These are phyloP conservation scores for Circinella minor DNA, from an alignment of 371 early-diverging fungal species.

Conservation along the genomic window DNA sequence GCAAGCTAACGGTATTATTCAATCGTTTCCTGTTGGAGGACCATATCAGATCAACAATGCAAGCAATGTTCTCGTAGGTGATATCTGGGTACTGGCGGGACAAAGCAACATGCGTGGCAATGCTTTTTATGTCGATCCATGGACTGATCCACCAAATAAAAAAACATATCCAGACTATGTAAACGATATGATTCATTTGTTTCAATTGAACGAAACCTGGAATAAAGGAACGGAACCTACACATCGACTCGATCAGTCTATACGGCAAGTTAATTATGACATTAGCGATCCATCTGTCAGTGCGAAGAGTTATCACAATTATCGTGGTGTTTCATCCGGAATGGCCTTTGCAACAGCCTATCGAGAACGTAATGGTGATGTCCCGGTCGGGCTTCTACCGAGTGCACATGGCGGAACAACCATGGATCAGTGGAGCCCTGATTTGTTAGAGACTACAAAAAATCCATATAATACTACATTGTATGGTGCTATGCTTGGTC, in stretches of 20 bases:
- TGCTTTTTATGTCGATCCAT: conserved; percentile 27
- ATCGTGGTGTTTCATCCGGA: conserved; percentile 39
- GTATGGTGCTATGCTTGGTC: conserved; percentile 44
- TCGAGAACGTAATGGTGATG: conserved; percentile 9
- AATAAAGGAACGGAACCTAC: conserved; percentile 31
- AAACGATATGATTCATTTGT: conserved; percentile 26
- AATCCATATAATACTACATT: conserved; percentile 24
- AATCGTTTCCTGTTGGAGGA: conserved; percentile 30
- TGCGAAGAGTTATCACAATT: conserved; percentile 19
- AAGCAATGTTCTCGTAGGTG: conserved; percentile 39
- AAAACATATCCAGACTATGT: neutral
- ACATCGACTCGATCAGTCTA: conserved; percentile 30
- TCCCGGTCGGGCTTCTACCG: conserved; percentile 46
- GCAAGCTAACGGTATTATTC: conserved; percentile 10
- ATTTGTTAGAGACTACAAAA: conserved; percentile 1
- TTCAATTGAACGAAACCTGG: conserved; percentile 41
- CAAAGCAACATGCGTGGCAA: conserved; percentile 57
- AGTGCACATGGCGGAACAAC: conserved; percentile 46
- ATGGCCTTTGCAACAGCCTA: conserved; percentile 34
- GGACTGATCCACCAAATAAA: neutral
- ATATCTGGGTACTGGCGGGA: conserved; percentile 52
- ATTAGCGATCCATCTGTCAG: conserved; percentile 44
- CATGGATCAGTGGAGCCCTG: conserved; percentile 31
- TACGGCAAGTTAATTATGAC: conserved; percentile 32
- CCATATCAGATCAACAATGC: conserved; percentile 34